Evolutionary conservation across 208 protist species (phyloP).

Genomic region (Herpetomonas samuelpessoai): DNA sequence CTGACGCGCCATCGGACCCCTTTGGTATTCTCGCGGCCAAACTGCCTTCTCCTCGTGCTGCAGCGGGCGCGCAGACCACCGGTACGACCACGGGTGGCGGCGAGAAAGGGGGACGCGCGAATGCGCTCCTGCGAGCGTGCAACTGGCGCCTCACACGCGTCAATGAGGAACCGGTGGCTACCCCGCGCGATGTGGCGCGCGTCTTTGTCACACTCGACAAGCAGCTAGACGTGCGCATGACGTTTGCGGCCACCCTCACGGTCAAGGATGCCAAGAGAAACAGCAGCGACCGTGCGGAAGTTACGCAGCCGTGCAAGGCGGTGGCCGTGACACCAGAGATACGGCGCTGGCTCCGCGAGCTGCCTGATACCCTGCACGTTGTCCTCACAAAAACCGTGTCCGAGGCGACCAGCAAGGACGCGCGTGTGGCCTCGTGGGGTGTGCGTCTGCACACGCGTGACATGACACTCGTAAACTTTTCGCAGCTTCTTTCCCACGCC

Average conservation of each 20-base stretch:
- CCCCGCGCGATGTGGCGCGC: constrained; percentile 24
- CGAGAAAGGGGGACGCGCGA: too few species aligned
- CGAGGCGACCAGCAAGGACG: constrained; percentile 1
- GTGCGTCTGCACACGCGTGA: constrained; percentile 27
- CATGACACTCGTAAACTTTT: constrained; percentile 47
- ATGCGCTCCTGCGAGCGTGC: not conserved
- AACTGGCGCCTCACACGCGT: constrained; percentile 14
- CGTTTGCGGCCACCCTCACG: constrained; percentile 14
- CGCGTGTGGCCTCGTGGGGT: constrained; percentile 29
- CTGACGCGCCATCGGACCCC: too few species aligned
- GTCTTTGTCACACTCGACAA: constrained; percentile 16
- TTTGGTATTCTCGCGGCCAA: too few species aligned
- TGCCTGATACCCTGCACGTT: constrained; percentile 29
- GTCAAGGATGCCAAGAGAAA: not conserved
- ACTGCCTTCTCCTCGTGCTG: too few species aligned
- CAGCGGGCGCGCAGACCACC: too few species aligned
- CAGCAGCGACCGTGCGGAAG: not conserved
- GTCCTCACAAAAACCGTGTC: constrained; percentile 17
- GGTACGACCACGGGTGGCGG: too few species aligned
- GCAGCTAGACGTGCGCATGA: constrained; percentile 25
- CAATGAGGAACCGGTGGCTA: constrained; percentile 13
- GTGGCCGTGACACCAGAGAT: too few species aligned
- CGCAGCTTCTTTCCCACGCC: constrained; percentile 9
- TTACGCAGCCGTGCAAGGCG: too few species aligned
- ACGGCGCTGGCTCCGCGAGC: constrained; percentile 25